Percentiles rank a stretch among this genome's conserved stretches.
Conservation (phyloP, 2,329 filamentous ascomycete genomes). For the Cladosporium cucumerinum region DNA sequence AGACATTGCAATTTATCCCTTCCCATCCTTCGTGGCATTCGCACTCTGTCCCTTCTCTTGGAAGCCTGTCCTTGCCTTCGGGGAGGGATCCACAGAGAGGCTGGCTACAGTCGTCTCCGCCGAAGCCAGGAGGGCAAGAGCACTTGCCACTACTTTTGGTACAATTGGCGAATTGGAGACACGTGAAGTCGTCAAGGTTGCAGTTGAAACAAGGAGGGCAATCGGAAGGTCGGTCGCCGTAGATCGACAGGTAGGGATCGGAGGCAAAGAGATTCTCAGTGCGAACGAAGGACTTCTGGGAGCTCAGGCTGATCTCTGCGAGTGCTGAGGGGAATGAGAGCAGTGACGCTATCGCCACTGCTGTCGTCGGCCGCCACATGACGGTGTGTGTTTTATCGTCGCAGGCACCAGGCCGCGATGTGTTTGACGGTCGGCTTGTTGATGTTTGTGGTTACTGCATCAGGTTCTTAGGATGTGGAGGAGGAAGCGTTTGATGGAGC, state of each 20-base stretch:
- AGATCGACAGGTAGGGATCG: conserved; percentile 52
- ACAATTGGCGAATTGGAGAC: conserved; percentile 85
- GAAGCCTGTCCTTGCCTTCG: conserved; percentile 73
- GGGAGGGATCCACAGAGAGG: conserved; percentile 88
- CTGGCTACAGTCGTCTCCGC: conserved; percentile 86
- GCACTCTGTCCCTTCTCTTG: conserved; percentile 69
- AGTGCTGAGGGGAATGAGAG: conserved; percentile 23
- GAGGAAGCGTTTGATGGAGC: not conserved
- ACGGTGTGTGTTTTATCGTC: conserved; percentile 12
- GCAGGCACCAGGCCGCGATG: conserved; percentile 11
- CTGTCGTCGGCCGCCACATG: conserved; percentile 28
- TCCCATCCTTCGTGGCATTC: conserved; percentile 90
- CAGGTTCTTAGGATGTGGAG: not conserved
- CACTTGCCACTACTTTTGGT: conserved; percentile 91
- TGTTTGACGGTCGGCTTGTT: not conserved
- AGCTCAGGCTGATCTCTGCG: conserved; percentile 17
- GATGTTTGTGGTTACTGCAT: not conserved
- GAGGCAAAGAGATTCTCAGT: conserved; percentile 15
- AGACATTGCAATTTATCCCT: conserved; percentile 96
- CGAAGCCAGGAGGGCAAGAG: conserved; percentile 85
- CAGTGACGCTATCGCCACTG: conserved; percentile 24
- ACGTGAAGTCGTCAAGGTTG: conserved; percentile 85
- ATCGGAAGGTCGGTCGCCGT: conserved; percentile 69
- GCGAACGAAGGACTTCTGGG: conserved; percentile 13
- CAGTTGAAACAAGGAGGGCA: conserved; percentile 97